These are phyloP conservation scores for Salix koriyanagi DNA, from an alignment of 345 rosid genomes.

Conservation along the genomic window DNA sequence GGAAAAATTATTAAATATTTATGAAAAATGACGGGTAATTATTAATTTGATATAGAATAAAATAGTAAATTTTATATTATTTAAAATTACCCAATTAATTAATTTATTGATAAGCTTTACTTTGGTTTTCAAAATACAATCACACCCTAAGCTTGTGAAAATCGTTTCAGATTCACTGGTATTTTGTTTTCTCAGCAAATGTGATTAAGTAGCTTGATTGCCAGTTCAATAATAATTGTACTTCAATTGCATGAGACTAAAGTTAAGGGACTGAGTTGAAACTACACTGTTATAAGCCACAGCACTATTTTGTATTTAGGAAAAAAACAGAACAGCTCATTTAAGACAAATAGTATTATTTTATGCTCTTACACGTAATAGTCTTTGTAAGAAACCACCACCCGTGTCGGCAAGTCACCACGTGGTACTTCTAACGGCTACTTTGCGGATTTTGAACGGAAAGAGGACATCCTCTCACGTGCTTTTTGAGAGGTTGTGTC, in stretches of 20 bases:
- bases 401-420: slow-evolving; percentile 26
- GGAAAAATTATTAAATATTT: too few relatives aligned
- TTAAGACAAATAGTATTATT: background rate
- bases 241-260: background rate
- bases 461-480: background rate
- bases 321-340: background rate
- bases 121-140: background rate
- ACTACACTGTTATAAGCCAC: background rate
- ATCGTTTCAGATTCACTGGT: background rate
- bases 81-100: background rate
- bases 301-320: background rate
- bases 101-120: background rate
- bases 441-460: background rate
- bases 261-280: background rate
- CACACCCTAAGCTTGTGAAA: background rate
- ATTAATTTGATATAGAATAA: too few relatives aligned
- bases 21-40: too few relatives aligned
- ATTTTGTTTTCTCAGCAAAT: too few relatives aligned
- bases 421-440: slow-evolving; percentile 32
- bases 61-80: too few relatives aligned
- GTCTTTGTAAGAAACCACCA: background rate
- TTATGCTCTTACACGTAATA: too few relatives aligned
- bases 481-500: background rate
- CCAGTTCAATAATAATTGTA: background rate
- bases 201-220: background rate